A percentile compares a stretch with the other conserved stretches of the same genome.
Evolutionary conservation across 352 stramenopile species (phyloP).

Genomic region (Pythium brachiatum): DNA sequence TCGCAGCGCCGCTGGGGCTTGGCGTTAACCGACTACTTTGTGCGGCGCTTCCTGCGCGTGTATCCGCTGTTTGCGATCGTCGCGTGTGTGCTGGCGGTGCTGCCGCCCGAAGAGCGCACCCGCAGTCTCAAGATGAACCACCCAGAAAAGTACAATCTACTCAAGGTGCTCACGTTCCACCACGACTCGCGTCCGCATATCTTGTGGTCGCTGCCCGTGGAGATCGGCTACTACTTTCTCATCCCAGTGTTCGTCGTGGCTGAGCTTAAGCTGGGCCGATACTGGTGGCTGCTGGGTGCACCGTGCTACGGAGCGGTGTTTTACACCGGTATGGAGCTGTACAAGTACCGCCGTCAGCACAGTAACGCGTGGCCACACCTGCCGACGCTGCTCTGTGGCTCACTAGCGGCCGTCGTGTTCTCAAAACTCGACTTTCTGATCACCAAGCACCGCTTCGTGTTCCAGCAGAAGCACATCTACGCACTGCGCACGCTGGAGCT

Average conservation of each 20-base stretch:
- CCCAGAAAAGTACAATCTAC: conserved; percentile 23
- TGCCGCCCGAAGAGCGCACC: too few species aligned
- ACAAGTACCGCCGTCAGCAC: conserved; percentile 21
- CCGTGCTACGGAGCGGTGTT: conserved; percentile 35
- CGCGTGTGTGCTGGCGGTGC: too few species aligned
- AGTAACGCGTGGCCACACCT: conserved; percentile 23
- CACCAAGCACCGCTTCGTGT: conserved; percentile 17
- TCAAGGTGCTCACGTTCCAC: conserved; percentile 41
- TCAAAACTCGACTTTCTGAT: conserved; percentile 10
- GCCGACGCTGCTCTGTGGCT: conserved; percentile 40
- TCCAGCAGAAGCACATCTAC: conserved; percentile 17
- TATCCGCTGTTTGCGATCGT: too few species aligned
- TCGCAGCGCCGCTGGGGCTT: conserved; percentile 14
- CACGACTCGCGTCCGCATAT: conserved; percentile 38
- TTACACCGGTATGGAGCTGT: conserved; percentile 27
- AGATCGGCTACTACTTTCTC: conserved; percentile 45
- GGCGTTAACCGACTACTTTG: conserved; percentile 35
- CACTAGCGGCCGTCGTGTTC: conserved; percentile 34
- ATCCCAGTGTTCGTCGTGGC: conserved; percentile 35
- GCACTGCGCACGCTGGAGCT: conserved; percentile 26
- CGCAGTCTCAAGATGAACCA: too few species aligned
- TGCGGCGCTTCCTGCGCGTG: conserved; percentile 46
- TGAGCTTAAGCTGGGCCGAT: conserved; percentile 18
- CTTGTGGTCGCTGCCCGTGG: conserved; percentile 50
- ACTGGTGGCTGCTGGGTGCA: conserved; percentile 36